These are phyloP conservation scores for Neurospora africana DNA, from an alignment of 495 filamentous ascomycete species.

Conservation along the genomic window DNA sequence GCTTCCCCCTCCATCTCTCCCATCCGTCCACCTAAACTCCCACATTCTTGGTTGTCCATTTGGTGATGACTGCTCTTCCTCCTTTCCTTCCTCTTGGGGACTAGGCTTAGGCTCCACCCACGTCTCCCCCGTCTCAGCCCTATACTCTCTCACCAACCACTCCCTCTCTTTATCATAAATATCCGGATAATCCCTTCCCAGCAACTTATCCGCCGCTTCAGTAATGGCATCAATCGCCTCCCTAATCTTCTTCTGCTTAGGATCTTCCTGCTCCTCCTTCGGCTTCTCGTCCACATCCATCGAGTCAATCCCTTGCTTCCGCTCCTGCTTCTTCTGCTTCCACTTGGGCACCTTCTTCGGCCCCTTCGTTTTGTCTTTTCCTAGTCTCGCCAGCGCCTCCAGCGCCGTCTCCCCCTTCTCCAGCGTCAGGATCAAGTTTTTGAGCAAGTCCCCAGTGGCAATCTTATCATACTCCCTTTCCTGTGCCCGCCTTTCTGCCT, in stretches of 20 bases:
- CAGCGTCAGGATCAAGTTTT: slow-evolving; percentile 56
- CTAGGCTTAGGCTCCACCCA: slow-evolving; percentile 62
- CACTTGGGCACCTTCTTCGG: slow-evolving; percentile 53
- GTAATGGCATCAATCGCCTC: slow-evolving; percentile 73
- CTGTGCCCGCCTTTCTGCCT: slow-evolving; percentile 59
- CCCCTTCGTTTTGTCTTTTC: slow-evolving; percentile 51
- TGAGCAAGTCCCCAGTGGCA: slow-evolving; percentile 62
- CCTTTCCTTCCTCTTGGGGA: slow-evolving; percentile 13
- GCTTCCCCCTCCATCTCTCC: slow-evolving; percentile 63
- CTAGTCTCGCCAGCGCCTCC: slow-evolving; percentile 76
- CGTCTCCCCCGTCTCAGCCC: slow-evolving; percentile 76
- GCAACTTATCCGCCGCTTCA: slow-evolving; percentile 74
- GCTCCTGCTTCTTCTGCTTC: slow-evolving; percentile 46
- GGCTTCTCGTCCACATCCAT: slow-evolving; percentile 59
- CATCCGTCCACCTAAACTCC: slow-evolving; percentile 89
- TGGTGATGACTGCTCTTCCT: neutral
- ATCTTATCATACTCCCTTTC: slow-evolving; percentile 63
- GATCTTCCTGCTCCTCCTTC: slow-evolving; percentile 49
- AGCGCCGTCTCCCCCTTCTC: slow-evolving; percentile 80
- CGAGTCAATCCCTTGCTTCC: slow-evolving; percentile 27
- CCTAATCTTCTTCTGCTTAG: slow-evolving; percentile 57
- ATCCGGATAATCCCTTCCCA: slow-evolving; percentile 68
- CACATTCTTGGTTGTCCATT: slow-evolving; percentile 45
- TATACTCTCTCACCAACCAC: slow-evolving; percentile 68
- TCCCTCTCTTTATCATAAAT: slow-evolving; percentile 90